Evolutionary conservation across 257 asterid genomes (phyloP), one percentile per base, ranked within the genome.

Genomic region (Anisodus tanguticus): DNA sequence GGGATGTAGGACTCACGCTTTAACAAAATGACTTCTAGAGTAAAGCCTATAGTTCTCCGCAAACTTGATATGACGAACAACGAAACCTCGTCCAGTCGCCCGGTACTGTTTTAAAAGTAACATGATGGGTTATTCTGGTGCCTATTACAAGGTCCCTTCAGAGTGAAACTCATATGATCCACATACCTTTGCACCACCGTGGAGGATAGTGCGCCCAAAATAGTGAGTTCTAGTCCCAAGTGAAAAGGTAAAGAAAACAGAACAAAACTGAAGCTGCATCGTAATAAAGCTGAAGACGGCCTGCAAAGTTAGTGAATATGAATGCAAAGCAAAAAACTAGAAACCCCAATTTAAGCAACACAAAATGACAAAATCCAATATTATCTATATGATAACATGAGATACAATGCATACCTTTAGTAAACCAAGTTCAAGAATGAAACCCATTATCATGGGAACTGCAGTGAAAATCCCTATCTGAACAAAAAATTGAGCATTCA

Each of bases 1-100:
- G 41, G 84, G 1, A 76, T 16, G 55, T 17, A 84, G 31, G 41
- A 82, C 88, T 69, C 66, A 96, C 99, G 98, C 99, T 85, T 94
- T 97, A 64, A 95, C 97, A 89, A 97, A 97, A 90, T 97, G 99
- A 89, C 99, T 97, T 91, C 98, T 92, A 2, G 99, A 95, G 87
- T 93, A 97, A 71, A 97, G 97, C 84, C 98, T 92, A 81, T 97
- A 97, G 86, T 97, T 97, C 60, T 97, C 99, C 0, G 99, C 98
- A 88, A 94, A 97, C 91, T 94, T 97, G 87, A 94, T 95, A 86
- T 96, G 99, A 55, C 91, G 97, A 83, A 97, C 99, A 84, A 95
- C 99, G 85, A 96, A 96, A 76, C 99, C 99, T 91, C 99, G 88
- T 72, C 98, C 99, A 84, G 99, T 97, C 81, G 99, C 98, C 79